Percentiles rank a stretch among this genome's conserved stretches.
phyloP scores from a whole-genome alignment of 164 flowering plant species.

The Annona cherimola region DNA sequence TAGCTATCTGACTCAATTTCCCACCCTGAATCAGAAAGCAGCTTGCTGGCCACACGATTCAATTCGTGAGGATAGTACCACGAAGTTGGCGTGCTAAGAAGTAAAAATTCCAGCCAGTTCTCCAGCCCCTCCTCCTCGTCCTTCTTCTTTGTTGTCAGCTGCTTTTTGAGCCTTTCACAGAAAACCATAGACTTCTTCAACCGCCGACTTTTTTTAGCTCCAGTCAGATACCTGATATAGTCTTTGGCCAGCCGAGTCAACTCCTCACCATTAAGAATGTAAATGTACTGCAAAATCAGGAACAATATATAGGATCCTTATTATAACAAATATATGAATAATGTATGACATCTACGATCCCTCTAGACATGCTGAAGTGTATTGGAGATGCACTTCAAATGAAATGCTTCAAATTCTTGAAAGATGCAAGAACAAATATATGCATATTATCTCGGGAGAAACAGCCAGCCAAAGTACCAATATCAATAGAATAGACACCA shows the following conservation, averaged over 20 bases:
- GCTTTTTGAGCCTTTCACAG: conserved; percentile 26
- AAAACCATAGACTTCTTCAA: conserved; percentile 29
- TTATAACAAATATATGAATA: background rate
- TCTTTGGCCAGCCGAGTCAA: conserved; percentile 38
- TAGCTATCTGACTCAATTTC: too few species aligned
- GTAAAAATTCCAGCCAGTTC: conserved; percentile 48
- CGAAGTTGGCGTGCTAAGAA: conserved; percentile 50
- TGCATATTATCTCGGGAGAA: too few species aligned
- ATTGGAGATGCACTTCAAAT: background rate
- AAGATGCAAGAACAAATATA: too few species aligned
- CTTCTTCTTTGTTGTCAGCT: conserved; percentile 22
- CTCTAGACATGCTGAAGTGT: too few species aligned
- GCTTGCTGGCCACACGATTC: conserved; percentile 4
- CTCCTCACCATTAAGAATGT: conserved; percentile 55
- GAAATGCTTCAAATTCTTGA: too few species aligned
- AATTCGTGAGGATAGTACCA: conserved; percentile 46
- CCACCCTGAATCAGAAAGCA: too few species aligned
- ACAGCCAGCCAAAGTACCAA: too few species aligned
- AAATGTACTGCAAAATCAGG: conserved; percentile 47
- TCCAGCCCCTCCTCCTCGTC: conserved; percentile 31
- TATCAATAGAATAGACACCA: background rate
- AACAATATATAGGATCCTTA: background rate
- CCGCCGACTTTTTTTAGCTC: conserved; percentile 41
- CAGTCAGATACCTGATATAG: conserved; percentile 37
- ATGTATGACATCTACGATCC: background rate